A percentile compares a stretch with the other conserved stretches of the same genome.
Evolutionary conservation across 306 rosid genomes (phyloP).

Genomic region (Castanea mollissima): DNA sequence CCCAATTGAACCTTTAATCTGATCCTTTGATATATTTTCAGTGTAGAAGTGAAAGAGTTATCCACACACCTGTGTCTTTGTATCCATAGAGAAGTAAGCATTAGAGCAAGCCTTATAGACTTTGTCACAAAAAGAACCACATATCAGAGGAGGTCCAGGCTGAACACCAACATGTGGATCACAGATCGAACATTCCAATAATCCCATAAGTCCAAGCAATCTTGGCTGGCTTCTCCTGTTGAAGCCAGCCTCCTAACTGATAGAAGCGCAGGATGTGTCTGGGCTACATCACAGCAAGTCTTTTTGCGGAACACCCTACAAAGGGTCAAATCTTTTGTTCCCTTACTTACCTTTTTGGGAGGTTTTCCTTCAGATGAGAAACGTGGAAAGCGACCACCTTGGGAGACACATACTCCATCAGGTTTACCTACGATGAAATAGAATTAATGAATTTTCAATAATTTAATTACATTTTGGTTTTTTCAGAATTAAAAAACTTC

Average conservation of each 20-base stretch:
- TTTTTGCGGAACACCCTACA: constrained; percentile 78
- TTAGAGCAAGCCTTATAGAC: constrained; percentile 69
- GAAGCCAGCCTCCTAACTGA: constrained; percentile 78
- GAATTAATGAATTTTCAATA: background rate
- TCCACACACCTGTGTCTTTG: constrained; percentile 67
- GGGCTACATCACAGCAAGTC: constrained; percentile 83
- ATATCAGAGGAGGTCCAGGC: constrained; percentile 79
- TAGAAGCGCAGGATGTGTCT: constrained; percentile 78
- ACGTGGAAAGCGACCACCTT: constrained; percentile 84
- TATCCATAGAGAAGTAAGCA: constrained; percentile 90
- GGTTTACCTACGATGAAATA: constrained; percentile 49
- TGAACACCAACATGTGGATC: constrained; percentile 77
- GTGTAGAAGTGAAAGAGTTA: background rate
- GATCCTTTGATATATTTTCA: background rate
- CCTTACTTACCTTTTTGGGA: constrained; percentile 57
- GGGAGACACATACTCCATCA: constrained; percentile 69
- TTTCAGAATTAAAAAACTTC: background rate
- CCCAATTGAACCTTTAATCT: constrained; percentile 1
- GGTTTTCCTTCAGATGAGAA: constrained; percentile 73
- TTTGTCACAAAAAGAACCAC: constrained; percentile 75
- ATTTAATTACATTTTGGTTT: background rate
- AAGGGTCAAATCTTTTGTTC: constrained; percentile 76
- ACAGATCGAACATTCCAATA: constrained; percentile 88
- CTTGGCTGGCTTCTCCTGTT: constrained; percentile 75
- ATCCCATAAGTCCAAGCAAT: constrained; percentile 90